phyloP scores from a whole-genome alignment of 164 flowering plant species.

The Platanus orientalis region DNA sequence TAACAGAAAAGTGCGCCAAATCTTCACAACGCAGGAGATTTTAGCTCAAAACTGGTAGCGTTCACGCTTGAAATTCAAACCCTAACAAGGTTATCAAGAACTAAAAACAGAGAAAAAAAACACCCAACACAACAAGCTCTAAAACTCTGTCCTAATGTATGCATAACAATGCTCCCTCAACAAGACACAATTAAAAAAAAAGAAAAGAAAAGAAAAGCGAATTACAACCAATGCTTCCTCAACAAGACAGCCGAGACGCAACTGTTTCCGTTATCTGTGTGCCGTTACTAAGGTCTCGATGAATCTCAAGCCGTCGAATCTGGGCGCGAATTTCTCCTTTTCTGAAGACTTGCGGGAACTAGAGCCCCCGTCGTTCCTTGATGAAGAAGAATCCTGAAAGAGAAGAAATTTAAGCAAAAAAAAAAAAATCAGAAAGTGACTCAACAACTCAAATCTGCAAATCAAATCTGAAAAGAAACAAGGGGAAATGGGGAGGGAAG shows the following conservation, averaged over 20 bases:
- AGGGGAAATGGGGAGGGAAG: background rate
- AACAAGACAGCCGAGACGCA: background rate
- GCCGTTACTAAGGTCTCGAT: conserved; percentile 53
- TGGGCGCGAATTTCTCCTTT: conserved; percentile 37
- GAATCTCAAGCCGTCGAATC: conserved; percentile 54
- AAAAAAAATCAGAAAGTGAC: background rate
- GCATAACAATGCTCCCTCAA: background rate
- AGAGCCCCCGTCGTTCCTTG: background rate
- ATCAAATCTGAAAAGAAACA: background rate
- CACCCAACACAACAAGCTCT: too few species aligned
- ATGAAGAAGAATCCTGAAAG: background rate
- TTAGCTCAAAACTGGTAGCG: too few species aligned
- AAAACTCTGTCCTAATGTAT: too few species aligned
- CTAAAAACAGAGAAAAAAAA: too few species aligned
- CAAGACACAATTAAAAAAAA: background rate
- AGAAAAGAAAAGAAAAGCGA: too few species aligned
- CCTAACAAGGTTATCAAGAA: too few species aligned
- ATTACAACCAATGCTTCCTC: too few species aligned
- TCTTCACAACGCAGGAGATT: too few species aligned
- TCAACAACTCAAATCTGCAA: background rate
- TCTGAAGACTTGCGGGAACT: conserved; percentile 6
- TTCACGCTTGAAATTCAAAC: too few species aligned
- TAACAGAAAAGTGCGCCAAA: too few species aligned
- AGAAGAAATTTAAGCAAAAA: background rate
- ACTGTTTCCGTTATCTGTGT: conserved; percentile 30